Conservation (phyloP, 1,284 basidiomycete genomes). For the Porogramme epimiltina region DNA sequence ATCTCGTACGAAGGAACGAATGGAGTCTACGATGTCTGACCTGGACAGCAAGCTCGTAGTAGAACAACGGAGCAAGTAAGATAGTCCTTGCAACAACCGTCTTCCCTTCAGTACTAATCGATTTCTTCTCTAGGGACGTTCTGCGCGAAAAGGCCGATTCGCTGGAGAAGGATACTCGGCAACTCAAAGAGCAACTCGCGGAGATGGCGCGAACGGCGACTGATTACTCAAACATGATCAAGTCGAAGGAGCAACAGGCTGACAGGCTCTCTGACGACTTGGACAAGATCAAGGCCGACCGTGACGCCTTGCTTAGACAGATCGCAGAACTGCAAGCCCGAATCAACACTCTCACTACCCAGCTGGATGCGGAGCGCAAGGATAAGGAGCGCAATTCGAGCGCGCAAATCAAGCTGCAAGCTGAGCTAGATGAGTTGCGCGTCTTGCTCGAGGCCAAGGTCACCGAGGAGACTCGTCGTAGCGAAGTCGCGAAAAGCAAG, state of each 20-base stretch:
- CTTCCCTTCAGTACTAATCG: neutral
- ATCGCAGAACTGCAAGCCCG: conserved; percentile 68
- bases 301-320: conserved; percentile 56
- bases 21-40: conserved; percentile 68
- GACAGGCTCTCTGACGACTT: conserved; percentile 61
- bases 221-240: conserved; percentile 79
- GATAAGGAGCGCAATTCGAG: conserved; percentile 58
- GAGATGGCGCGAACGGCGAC: conserved; percentile 79
- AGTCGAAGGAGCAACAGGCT: conserved; percentile 79
- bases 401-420: conserved; percentile 67
- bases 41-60: conserved; percentile 72
- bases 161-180: conserved; percentile 68
- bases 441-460: conserved; percentile 82
- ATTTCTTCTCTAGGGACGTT: conserved; percentile 68
- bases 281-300: conserved; percentile 53
- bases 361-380: conserved; percentile 66
- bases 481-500: conserved; percentile 85
- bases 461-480: conserved; percentile 82
- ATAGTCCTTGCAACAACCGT: too few species aligned
- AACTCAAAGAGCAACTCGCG: conserved; percentile 77
- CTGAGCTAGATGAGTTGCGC: conserved; percentile 86
- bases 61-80: conserved; percentile 72
- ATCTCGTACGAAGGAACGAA: conserved; percentile 73
- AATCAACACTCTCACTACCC: conserved; percentile 67
- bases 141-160: conserved; percentile 60